phyloP scores from a whole-genome alignment of 805 yeast species.

The Metschnikowia sp. region DNA sequence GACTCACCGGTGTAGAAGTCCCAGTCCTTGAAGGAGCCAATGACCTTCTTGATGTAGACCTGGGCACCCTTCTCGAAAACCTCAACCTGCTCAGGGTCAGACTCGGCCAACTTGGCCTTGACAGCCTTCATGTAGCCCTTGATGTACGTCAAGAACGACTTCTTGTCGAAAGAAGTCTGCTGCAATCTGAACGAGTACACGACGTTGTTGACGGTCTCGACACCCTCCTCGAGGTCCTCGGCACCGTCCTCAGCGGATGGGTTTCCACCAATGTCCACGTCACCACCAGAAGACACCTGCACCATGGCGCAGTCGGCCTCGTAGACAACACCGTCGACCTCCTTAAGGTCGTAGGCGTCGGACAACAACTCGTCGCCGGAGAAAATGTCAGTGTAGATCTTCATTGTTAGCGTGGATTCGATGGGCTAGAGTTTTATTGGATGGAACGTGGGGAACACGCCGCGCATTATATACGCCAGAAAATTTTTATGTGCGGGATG shows the following conservation, averaged over 20 bases:
- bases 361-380: constrained; percentile 96
- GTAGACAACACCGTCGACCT: constrained; percentile 87
- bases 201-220: constrained; percentile 94
- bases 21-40: constrained; percentile 97
- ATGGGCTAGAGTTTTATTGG: constrained; percentile 8
- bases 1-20: constrained; percentile 99
- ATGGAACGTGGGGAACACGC: background rate
- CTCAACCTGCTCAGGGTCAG: constrained; percentile 82
- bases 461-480: constrained; percentile 11
- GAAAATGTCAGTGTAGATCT: constrained; percentile 64
- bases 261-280: constrained; percentile 98
- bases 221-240: constrained; percentile 79
- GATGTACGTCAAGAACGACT: constrained; percentile 93
- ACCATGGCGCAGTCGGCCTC: constrained; percentile 97
- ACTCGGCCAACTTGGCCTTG: constrained; percentile 87
- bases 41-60: constrained; percentile 92
- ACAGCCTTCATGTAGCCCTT: constrained; percentile 98
- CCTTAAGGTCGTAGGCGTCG: constrained; percentile 89
- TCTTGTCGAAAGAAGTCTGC: constrained; percentile 95
- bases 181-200: constrained; percentile 98
- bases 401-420: constrained; percentile 22
- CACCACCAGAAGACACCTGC: constrained; percentile 76
- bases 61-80: constrained; percentile 96
- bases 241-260: constrained; percentile 97
- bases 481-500: constrained; percentile 17